phyloP scores from a whole-genome alignment of 2,329 filamentous ascomycete species.

The Fusarium subtropicale region DNA sequence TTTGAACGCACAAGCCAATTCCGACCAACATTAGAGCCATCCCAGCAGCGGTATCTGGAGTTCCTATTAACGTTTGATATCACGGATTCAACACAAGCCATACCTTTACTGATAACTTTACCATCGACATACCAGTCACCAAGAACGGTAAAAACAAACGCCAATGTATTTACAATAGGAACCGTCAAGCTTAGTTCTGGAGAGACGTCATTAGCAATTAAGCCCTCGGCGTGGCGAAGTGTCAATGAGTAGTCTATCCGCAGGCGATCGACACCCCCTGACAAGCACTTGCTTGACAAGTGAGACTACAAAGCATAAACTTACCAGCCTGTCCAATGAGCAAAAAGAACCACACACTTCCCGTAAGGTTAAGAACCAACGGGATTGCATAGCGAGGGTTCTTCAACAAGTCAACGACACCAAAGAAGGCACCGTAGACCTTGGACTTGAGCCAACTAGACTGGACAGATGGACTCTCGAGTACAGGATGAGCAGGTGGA shows the following conservation, averaged over 20 bases:
- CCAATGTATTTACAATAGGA: conserved; percentile 92
- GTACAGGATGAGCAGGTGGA: conserved; percentile 68
- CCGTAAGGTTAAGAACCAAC: conserved; percentile 87
- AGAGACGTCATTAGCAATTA: conserved; percentile 29
- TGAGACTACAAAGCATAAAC: conserved; percentile 47
- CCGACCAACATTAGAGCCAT: conserved; percentile 83
- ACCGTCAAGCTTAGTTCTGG: conserved; percentile 91
- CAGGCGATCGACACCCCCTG: conserved; percentile 28
- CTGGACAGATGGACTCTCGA: conserved; percentile 62
- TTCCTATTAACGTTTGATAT: background rate
- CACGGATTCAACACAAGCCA: background rate
- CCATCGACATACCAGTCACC: conserved; percentile 95
- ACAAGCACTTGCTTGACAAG: conserved; percentile 12
- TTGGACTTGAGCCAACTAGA: conserved; percentile 72
- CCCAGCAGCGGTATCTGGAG: conserved; percentile 81
- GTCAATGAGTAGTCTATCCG: conserved; percentile 24
- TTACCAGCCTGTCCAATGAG: conserved; percentile 90
- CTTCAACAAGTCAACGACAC: conserved; percentile 79
- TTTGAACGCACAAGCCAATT: conserved; percentile 85
- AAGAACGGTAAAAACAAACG: conserved; percentile 94
- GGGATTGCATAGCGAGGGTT: conserved; percentile 89
- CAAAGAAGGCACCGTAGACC: conserved; percentile 75
- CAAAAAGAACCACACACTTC: conserved; percentile 96
- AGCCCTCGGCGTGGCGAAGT: conserved; percentile 20
- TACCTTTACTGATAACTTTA: conserved; percentile 87